Evolutionary conservation across 2,329 filamentous ascomycete genomes (phyloP).

Genomic region (Penicillium aurantiogriseum): DNA sequence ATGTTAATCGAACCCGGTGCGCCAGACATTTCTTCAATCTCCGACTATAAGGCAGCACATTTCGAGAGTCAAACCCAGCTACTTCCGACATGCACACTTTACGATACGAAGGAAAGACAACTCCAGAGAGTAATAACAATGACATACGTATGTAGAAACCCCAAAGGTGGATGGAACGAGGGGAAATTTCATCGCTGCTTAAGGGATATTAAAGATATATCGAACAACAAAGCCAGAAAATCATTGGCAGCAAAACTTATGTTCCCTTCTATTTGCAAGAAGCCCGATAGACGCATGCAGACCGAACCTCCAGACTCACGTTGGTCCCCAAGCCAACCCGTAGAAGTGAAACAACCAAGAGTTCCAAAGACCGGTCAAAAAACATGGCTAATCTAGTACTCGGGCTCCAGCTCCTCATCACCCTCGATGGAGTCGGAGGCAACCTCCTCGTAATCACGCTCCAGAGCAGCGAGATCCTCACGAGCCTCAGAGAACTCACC

Average conservation of each 20-base stretch:
- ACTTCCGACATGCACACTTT: not conserved
- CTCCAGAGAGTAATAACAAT: conserved; percentile 25
- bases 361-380: conserved; percentile 18
- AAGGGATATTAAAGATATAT: conserved; percentile 44
- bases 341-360: conserved; percentile 23
- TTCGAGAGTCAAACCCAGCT: not conserved
- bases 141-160: conserved; percentile 15
- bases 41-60: no score
- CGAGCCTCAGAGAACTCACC: conserved; percentile 99
- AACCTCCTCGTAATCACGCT: conserved; percentile 99
- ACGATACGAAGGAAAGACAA: not conserved
- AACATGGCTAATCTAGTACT: conserved; percentile 67
- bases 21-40: not conserved
- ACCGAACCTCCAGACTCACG: conserved; percentile 24
- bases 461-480: conserved; percentile 95
- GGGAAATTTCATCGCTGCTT: conserved; percentile 40
- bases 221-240: conserved; percentile 38
- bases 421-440: conserved; percentile 86
- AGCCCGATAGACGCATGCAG: conserved; percentile 27
- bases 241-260: conserved; percentile 38
- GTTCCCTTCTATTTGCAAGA: conserved; percentile 40
- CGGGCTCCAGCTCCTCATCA: conserved; percentile 75
- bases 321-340: conserved; percentile 25
- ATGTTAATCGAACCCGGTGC: not conserved
- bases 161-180: conserved; percentile 29